Percentiles rank a stretch among this genome's conserved stretches.
phyloP scores from a whole-genome alignment of 2,329 filamentous ascomycete genomes.

The Hymenoscyphus repandus region DNA sequence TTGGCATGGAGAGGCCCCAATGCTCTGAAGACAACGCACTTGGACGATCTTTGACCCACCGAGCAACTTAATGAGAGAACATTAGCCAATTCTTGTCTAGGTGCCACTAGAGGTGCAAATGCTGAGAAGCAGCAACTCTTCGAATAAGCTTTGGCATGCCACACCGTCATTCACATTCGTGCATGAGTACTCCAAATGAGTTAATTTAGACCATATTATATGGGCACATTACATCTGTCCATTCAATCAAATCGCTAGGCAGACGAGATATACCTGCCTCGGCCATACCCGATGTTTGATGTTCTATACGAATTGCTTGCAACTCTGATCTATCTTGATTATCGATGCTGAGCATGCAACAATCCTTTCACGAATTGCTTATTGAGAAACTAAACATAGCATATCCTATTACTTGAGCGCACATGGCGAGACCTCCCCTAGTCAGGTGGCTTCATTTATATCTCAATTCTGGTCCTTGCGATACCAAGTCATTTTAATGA shows the following conservation, averaged over 20 bases:
- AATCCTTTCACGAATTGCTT: background rate
- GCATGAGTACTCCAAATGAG: background rate
- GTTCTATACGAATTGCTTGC: background rate
- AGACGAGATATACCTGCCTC: background rate
- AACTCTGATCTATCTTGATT: background rate
- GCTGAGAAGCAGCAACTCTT: too few species aligned
- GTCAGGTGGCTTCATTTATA: conserved; percentile 1
- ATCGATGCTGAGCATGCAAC: background rate
- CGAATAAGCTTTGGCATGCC: too few species aligned
- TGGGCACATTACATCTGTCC: background rate
- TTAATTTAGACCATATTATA: background rate
- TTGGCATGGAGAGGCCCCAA: too few species aligned
- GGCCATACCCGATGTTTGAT: background rate
- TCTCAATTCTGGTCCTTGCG: background rate
- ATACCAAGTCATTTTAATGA: conserved; percentile 6
- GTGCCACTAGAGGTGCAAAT: too few species aligned
- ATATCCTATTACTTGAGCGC: background rate
- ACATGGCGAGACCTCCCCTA: conserved; percentile 1
- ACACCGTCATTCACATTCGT: background rate
- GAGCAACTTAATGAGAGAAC: too few species aligned
- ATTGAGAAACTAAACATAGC: background rate
- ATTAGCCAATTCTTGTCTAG: too few species aligned
- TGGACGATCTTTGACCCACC: too few species aligned
- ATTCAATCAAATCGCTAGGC: background rate
- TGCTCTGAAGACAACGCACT: too few species aligned